A percentile compares a stretch with the other conserved stretches of the same genome.
These are phyloP conservation scores for Petunia axillaris DNA, from an alignment of 257 asterid species.

Conservation along the genomic window DNA sequence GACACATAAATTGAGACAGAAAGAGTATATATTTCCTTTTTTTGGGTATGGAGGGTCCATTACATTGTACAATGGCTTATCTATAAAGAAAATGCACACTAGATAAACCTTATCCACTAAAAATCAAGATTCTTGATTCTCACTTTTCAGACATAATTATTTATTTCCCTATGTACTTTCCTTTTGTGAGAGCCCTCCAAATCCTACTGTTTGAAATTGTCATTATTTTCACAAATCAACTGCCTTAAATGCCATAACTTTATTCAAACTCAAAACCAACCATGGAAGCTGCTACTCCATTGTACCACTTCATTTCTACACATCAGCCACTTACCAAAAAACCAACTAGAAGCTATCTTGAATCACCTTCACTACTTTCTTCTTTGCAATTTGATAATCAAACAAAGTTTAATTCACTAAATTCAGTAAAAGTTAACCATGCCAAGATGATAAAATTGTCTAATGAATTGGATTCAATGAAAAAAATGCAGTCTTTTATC, in stretches of 20 bases:
- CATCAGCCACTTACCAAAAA: slow-evolving; percentile 30
- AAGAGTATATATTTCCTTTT: too few species aligned
- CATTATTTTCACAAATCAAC: slow-evolving; percentile 17
- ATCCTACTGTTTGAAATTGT: slow-evolving; percentile 13
- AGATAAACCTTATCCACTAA: slow-evolving; percentile 48
- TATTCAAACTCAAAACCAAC: slow-evolving; percentile 23
- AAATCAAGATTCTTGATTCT: slow-evolving; percentile 22
- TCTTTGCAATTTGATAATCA: slow-evolving; percentile 27
- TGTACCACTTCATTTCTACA: slow-evolving; percentile 37
- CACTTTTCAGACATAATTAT: not conserved
- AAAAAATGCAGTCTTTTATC: slow-evolving; percentile 53
- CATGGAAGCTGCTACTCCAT: slow-evolving; percentile 50
- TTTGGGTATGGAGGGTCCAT: not conserved
- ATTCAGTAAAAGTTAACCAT: slow-evolving; percentile 52
- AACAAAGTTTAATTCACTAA: slow-evolving; percentile 34
- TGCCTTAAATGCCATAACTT: slow-evolving; percentile 15
- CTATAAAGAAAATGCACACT: not conserved
- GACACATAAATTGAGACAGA: too few species aligned
- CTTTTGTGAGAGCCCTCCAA: slow-evolving; percentile 13
- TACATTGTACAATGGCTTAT: not conserved
- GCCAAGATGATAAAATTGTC: slow-evolving; percentile 61
- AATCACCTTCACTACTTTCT: too few species aligned
- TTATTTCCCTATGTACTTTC: not conserved
- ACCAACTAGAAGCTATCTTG: slow-evolving; percentile 26
- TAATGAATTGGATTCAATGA: slow-evolving; percentile 30